These are phyloP conservation scores for Pythium dissimile DNA, from an alignment of 352 stramenopile genomes.

Conservation along the genomic window DNA sequence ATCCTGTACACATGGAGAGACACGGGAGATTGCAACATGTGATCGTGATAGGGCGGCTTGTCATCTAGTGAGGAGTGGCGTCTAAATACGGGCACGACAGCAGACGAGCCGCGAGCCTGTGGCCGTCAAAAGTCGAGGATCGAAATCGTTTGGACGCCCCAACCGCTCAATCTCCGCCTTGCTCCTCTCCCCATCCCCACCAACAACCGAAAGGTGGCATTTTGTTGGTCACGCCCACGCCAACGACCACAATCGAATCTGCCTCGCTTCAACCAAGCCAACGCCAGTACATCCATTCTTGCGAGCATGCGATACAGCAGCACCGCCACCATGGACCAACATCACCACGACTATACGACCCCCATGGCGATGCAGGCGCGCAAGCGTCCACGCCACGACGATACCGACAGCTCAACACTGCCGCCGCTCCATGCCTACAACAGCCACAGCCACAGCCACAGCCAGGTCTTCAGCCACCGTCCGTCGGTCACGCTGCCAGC, in stretches of 20 bases:
- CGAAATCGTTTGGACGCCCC: slow-evolving; percentile 1
- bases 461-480: background rate
- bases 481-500: slow-evolving; percentile 3
- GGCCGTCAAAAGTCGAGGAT: background rate
- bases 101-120: background rate
- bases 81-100: background rate
- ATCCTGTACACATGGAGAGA: slow-evolving; percentile 1
- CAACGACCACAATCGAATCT: slow-evolving; percentile 4
- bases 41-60: slow-evolving; percentile 10
- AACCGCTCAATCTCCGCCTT: slow-evolving; percentile 2
- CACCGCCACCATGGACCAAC: slow-evolving; percentile 1
- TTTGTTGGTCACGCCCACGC: slow-evolving; percentile 14
- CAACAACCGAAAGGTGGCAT: background rate
- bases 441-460: background rate
- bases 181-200: slow-evolving; percentile 1
- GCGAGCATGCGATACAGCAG: slow-evolving; percentile 11
- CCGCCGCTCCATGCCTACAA: slow-evolving; percentile 15
- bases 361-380: background rate
- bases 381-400: slow-evolving; percentile 20
- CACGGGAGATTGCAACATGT: slow-evolving; percentile 6
- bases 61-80: slow-evolving; percentile 1
- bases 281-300: background rate
- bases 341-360: too few species aligned
- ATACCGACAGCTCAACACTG: slow-evolving; percentile 3
- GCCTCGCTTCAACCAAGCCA: background rate